phyloP scores from a whole-genome alignment of 768 basidiomycete species.

The Sistotremastrum niveocremeum region DNA sequence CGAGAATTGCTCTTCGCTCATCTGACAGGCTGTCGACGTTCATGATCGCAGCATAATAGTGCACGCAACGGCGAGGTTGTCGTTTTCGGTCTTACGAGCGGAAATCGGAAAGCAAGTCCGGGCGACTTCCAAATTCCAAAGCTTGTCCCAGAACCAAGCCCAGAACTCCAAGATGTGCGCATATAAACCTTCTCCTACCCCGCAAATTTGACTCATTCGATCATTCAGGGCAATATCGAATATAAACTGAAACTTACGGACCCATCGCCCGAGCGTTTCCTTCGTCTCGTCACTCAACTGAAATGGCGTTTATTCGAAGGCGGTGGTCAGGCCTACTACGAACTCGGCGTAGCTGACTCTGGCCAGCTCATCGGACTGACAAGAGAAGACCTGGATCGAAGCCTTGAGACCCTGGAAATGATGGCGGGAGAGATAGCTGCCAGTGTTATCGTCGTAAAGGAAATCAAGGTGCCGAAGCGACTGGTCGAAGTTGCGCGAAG shows the following conservation, averaged over 20 bases:
- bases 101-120: too few relatives aligned
- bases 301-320: constrained; percentile 90
- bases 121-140: constrained; percentile 37
- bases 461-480: constrained; percentile 57
- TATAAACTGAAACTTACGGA: constrained; percentile 86
- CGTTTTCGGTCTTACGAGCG: too few relatives aligned
- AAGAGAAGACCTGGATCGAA: constrained; percentile 60
- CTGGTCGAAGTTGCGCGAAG: neutral
- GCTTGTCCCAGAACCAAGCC: too few relatives aligned
- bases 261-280: constrained; percentile 63
- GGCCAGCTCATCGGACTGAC: constrained; percentile 76
- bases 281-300: constrained; percentile 83
- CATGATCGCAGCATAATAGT: too few relatives aligned
- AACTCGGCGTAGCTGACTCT: constrained; percentile 74
- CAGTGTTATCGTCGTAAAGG: constrained; percentile 81
- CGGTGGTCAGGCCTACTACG: constrained; percentile 73
- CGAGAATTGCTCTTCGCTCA: constrained; percentile 4
- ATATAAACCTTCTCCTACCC: neutral
- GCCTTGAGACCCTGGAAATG: constrained; percentile 74
- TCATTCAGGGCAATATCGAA: constrained; percentile 68
- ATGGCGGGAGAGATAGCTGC: constrained; percentile 95
- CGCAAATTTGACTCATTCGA: neutral
- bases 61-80: too few relatives aligned
- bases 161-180: constrained; percentile 56
- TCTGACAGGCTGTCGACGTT: too few relatives aligned